phyloP scores from a whole-genome alignment of 306 rosid species.

The Leucaena leucocephala region DNA sequence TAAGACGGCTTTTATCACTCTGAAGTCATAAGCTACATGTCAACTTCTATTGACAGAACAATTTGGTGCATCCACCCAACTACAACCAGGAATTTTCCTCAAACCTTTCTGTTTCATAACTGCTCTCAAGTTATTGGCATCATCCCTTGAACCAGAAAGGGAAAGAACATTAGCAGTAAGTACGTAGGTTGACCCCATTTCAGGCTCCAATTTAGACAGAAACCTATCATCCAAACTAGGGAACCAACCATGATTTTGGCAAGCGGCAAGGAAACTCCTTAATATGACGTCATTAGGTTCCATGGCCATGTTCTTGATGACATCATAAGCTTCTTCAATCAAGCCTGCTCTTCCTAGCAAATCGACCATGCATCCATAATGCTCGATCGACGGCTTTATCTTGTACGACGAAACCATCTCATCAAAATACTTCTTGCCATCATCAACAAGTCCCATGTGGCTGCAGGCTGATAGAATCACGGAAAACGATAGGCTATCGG shows the following conservation, averaged over 20 bases:
- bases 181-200: conserved; percentile 59
- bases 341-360: conserved; percentile 71
- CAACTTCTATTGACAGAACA: conserved; percentile 9
- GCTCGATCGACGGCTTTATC: conserved; percentile 59
- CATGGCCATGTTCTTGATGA: conserved; percentile 57
- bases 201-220: conserved; percentile 54
- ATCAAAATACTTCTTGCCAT: conserved; percentile 58
- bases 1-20: background rate
- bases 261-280: conserved; percentile 67
- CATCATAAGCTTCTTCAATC: conserved; percentile 54
- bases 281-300: conserved; percentile 57
- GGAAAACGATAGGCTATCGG: conserved; percentile 57
- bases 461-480: conserved; percentile 71
- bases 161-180: conserved; percentile 59
- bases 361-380: conserved; percentile 73
- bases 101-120: conserved; percentile 63
- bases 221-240: conserved; percentile 52
- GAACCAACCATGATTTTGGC: conserved; percentile 46
- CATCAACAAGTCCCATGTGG: conserved; percentile 63
- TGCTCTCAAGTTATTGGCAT: conserved; percentile 56
- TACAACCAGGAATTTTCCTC: conserved; percentile 61
- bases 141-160: conserved; percentile 50
- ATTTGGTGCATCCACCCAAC: conserved; percentile 63
- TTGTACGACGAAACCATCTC: conserved; percentile 52
- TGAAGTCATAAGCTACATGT: background rate